Percentiles rank a stretch among this genome's conserved stretches.
Evolutionary conservation across 2,329 filamentous ascomycete genomes (phyloP).

Genomic region (Penicillium psychrosexuale): DNA sequence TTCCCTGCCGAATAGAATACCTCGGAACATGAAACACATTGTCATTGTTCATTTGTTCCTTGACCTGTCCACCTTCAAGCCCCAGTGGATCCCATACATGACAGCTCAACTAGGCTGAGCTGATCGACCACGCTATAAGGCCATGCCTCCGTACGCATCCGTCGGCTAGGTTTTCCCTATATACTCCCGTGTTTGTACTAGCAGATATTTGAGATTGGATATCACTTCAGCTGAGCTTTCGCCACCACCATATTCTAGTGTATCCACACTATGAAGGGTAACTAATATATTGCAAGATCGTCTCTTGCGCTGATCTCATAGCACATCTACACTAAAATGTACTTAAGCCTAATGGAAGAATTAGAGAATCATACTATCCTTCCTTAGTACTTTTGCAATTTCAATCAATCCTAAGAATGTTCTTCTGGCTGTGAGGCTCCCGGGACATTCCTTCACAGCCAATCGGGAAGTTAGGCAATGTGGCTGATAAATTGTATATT

Average conservation of each 20-base stretch:
- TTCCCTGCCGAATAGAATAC: not conserved
- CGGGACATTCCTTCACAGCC: not conserved
- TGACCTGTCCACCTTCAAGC: slow-evolving; percentile 2
- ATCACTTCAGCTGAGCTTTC: not conserved
- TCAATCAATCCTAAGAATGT: not conserved
- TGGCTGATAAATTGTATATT: not conserved
- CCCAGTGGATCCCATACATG: slow-evolving; percentile 4
- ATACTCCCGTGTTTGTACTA: not conserved
- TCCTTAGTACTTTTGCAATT: not conserved
- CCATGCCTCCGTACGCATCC: not conserved
- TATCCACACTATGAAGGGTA: not conserved
- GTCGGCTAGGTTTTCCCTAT: not conserved
- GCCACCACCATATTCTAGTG: not conserved
- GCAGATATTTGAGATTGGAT: not conserved
- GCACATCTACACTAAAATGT: not conserved
- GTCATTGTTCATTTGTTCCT: not conserved
- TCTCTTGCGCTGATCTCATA: not conserved
- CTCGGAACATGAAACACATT: not conserved
- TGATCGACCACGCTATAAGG: slow-evolving; percentile 3
- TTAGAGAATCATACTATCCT: not conserved
- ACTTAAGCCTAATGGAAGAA: not conserved
- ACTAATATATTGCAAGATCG: not conserved
- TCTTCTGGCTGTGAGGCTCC: not conserved
- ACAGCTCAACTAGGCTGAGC: slow-evolving; percentile 4
- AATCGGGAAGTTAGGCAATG: not conserved